Evolutionary conservation across 2,329 filamentous ascomycete species (phyloP).

Genomic region (Ceratocystis cacaofunesta): DNA sequence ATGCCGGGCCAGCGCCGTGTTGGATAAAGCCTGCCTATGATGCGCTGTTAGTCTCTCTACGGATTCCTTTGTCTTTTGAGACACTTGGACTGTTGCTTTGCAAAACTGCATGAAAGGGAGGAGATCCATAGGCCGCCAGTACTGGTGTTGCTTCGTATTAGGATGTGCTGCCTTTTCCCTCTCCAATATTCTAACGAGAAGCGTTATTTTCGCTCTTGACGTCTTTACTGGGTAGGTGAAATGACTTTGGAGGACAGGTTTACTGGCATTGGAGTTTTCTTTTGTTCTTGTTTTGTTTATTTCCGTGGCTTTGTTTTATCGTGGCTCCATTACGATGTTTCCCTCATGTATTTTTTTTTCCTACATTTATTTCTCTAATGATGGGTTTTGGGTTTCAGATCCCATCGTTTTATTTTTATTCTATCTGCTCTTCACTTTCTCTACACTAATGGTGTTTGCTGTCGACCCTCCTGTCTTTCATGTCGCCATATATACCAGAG

Average conservation of each 20-base stretch:
- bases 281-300: not conserved
- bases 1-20: slow-evolving; percentile 53
- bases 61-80: not conserved
- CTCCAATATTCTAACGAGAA: not conserved
- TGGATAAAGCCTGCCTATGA: not conserved
- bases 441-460: not conserved
- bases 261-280: slow-evolving; percentile 2
- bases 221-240: slow-evolving; percentile 5
- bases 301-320: not conserved
- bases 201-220: not conserved
- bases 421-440: not conserved
- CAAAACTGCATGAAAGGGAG: not conserved
- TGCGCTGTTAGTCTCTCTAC: not conserved
- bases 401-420: slow-evolving; percentile 5
- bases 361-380: not conserved
- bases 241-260: not conserved
- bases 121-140: not conserved
- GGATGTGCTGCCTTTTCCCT: not conserved
- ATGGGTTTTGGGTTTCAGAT: not conserved
- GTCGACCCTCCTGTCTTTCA: too few species aligned
- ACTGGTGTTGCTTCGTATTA: not conserved
- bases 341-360: not conserved
- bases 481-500: too few species aligned
- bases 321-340: not conserved
- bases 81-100: not conserved